Percentiles rank a stretch among this genome's conserved stretches.
phyloP scores from a whole-genome alignment of 2,329 filamentous ascomycete genomes.

The Hypoxylon sp. region DNA sequence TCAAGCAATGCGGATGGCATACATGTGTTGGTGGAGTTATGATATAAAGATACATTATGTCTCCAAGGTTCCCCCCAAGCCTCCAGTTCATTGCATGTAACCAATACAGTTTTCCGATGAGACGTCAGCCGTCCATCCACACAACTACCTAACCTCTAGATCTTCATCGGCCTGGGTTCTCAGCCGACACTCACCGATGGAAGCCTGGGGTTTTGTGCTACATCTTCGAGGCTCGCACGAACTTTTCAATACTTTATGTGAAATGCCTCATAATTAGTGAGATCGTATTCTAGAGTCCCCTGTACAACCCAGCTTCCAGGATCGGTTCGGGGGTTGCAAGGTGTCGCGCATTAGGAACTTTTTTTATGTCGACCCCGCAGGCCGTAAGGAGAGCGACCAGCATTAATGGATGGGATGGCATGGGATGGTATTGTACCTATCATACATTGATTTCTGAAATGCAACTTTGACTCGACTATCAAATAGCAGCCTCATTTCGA shows the following conservation, averaged over 20 bases:
- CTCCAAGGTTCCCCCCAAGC: conserved; percentile 15
- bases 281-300: conserved; percentile 33
- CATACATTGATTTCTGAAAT: conserved; percentile 17
- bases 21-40: conserved; percentile 30
- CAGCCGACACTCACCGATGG: conserved; percentile 25
- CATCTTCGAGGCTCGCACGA: conserved; percentile 30
- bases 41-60: conserved; percentile 18
- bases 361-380: conserved; percentile 43
- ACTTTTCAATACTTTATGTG: conserved; percentile 37
- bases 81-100: conserved; percentile 23
- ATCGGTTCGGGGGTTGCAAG: conserved; percentile 41
- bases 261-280: conserved; percentile 44
- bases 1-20: conserved; percentile 38
- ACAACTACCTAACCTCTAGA: conserved; percentile 12
- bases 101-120: conserved; percentile 22
- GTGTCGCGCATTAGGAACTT: conserved; percentile 45
- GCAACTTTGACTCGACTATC: conserved; percentile 23
- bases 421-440: not conserved
- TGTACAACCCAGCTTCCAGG: conserved; percentile 39
- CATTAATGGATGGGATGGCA: not conserved
- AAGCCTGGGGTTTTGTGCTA: conserved; percentile 29
- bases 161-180: conserved; percentile 20
- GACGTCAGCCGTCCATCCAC: conserved; percentile 14
- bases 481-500: conserved; percentile 39
- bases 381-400: conserved; percentile 33